These are phyloP conservation scores for Paraglomus brasilianum DNA, from an alignment of 192 early-diverging fungal genomes.

Conservation along the genomic window DNA sequence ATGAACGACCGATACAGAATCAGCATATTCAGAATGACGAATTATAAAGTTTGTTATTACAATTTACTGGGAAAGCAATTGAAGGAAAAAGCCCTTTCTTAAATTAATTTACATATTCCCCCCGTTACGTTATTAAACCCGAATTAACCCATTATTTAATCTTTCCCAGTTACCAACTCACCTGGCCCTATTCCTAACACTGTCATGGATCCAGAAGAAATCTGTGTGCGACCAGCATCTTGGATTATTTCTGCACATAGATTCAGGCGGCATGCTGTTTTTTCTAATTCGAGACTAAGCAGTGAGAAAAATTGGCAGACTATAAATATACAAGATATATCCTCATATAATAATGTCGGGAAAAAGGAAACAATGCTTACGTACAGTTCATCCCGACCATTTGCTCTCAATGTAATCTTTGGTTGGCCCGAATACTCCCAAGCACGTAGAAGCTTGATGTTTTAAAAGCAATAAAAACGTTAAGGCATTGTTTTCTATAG, in stretches of 20 bases:
- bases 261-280: conserved; percentile 53
- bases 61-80: too few species aligned
- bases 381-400: conserved; percentile 76
- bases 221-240: conserved; percentile 93
- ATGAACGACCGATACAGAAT: background rate
- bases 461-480: background rate
- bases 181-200: conserved; percentile 95
- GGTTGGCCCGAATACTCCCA: conserved; percentile 83
- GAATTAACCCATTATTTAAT: too few species aligned
- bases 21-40: background rate
- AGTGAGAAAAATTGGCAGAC: conserved; percentile 23
- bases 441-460: conserved; percentile 42
- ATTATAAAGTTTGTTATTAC: too few species aligned
- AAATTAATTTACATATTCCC: too few species aligned
- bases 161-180: background rate
- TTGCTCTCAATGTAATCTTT: conserved; percentile 82
- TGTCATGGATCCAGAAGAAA: conserved; percentile 87
- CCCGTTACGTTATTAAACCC: too few species aligned
- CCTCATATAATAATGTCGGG: background rate
- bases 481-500: background rate
- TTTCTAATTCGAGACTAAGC: conserved; percentile 62
- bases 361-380: conserved; percentile 22
- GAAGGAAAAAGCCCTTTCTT: too few species aligned
- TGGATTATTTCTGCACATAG: conserved; percentile 73
- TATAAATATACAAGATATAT: background rate